phyloP scores from a whole-genome alignment of 805 yeast genomes.

The Wickerhamiella australiensis region DNA sequence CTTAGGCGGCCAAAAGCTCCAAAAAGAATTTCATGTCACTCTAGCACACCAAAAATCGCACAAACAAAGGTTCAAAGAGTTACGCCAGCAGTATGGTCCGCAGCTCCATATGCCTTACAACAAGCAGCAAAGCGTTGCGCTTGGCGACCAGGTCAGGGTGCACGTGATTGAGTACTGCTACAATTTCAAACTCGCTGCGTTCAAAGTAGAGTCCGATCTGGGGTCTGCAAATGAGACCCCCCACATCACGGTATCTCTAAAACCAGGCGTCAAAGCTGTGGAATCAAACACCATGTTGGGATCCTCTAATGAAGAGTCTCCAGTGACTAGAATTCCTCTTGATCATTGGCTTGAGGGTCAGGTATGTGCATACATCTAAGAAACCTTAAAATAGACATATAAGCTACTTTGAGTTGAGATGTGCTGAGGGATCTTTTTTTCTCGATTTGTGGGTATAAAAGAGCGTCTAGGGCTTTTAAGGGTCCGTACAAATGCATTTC shows the following conservation, averaged over 20 bases:
- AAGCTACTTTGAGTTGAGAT: too few relatives aligned
- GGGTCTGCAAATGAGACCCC: slow-evolving; percentile 35
- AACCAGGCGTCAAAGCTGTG: slow-evolving; percentile 36
- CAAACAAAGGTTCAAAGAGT: slow-evolving; percentile 5
- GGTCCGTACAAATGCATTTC: background rate
- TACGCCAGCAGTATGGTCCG: slow-evolving; percentile 5
- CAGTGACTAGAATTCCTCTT: background rate
- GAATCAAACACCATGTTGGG: slow-evolving; percentile 38
- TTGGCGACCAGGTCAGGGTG: slow-evolving; percentile 29
- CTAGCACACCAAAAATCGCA: slow-evolving; percentile 22
- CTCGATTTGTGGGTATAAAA: too few relatives aligned
- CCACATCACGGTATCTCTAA: slow-evolving; percentile 68
- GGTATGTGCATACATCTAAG: background rate
- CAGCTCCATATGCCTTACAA: slow-evolving; percentile 17
- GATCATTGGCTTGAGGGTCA: background rate
- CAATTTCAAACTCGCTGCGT: slow-evolving; percentile 42
- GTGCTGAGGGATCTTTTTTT: too few relatives aligned
- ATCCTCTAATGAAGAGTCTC: background rate
- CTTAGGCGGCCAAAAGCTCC: slow-evolving; percentile 8
- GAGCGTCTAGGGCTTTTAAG: too few relatives aligned
- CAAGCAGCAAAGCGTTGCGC: background rate
- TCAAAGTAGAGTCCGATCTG: slow-evolving; percentile 35
- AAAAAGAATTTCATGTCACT: slow-evolving; percentile 27
- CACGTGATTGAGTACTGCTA: slow-evolving; percentile 37
- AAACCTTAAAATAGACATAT: too few relatives aligned